Conservation (phyloP, 345 rosid genomes). For the Populus davidiana region DNA sequence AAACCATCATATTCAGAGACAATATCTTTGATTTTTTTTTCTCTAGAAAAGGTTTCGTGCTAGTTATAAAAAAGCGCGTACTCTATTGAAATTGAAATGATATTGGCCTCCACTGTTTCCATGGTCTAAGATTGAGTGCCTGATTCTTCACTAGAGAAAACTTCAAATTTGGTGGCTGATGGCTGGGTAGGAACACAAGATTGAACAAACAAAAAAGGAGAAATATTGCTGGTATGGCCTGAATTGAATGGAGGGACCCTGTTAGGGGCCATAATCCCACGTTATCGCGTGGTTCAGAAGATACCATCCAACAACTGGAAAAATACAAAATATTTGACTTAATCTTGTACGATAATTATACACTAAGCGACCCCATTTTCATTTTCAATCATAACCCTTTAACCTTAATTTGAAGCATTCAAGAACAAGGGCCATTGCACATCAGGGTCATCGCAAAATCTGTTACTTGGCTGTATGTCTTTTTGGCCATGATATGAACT, state of each 20-base stretch:
- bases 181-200: neutral
- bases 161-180: neutral
- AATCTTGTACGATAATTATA: slow-evolving; percentile 12
- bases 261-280: neutral
- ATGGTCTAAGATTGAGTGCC: slow-evolving; percentile 13
- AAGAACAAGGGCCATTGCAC: neutral
- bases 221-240: neutral
- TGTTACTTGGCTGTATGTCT: neutral
- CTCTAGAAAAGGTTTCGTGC: neutral
- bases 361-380: slow-evolving; percentile 9
- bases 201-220: no score
- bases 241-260: slow-evolving; percentile 17
- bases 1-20: neutral
- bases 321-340: neutral
- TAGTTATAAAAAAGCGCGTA: neutral
- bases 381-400: slow-evolving; percentile 13
- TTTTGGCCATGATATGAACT: no score
- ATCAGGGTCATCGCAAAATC: neutral
- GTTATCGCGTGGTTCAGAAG: slow-evolving; percentile 18
- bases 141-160: neutral
- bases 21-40: neutral
- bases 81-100: neutral
- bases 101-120: neutral
- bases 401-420: neutral
- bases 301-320: neutral